Conservation (phyloP, 1,139 yeast genomes). For the Williopsis jadinii region DNA sequence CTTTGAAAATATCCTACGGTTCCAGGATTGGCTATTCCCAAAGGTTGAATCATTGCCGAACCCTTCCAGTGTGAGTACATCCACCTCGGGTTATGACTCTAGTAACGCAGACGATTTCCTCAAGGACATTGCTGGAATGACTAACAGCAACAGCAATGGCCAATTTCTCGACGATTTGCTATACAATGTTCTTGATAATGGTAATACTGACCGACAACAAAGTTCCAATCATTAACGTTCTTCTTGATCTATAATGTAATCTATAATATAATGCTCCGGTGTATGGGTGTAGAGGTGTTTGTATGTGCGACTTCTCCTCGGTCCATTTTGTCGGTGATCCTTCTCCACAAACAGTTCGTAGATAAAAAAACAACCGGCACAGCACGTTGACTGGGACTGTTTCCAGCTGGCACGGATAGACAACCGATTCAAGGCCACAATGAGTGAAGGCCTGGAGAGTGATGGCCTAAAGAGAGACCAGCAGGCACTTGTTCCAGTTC, state of each 20-base stretch:
- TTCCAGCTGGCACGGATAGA: too few species aligned
- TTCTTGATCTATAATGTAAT: too few species aligned
- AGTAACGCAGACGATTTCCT: slow-evolving; percentile 11
- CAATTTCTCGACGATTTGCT: slow-evolving; percentile 18
- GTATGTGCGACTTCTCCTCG: too few species aligned
- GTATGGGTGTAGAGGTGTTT: too few species aligned
- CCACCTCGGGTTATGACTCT: neutral
- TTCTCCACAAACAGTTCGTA: too few species aligned
- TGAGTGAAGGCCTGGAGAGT: neutral
- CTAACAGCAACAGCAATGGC: slow-evolving; percentile 9
- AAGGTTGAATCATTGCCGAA: slow-evolving; percentile 8
- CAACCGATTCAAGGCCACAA: neutral
- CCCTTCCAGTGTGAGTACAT: too few species aligned
- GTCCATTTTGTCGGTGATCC: too few species aligned
- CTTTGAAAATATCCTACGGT: slow-evolving; percentile 15
- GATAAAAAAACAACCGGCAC: too few species aligned
- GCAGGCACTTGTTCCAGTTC: neutral
- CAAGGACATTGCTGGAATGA: slow-evolving; percentile 13
- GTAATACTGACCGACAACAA: too few species aligned
- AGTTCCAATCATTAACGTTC: too few species aligned
- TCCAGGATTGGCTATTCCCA: slow-evolving; percentile 21
- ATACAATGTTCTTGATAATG: slow-evolving; percentile 12
- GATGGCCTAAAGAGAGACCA: neutral
- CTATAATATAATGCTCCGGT: too few species aligned
- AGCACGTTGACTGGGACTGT: too few species aligned